Evolutionary conservation across 1,284 basidiomycete species (phyloP).

Genomic region (Leccinum subrobustum): DNA sequence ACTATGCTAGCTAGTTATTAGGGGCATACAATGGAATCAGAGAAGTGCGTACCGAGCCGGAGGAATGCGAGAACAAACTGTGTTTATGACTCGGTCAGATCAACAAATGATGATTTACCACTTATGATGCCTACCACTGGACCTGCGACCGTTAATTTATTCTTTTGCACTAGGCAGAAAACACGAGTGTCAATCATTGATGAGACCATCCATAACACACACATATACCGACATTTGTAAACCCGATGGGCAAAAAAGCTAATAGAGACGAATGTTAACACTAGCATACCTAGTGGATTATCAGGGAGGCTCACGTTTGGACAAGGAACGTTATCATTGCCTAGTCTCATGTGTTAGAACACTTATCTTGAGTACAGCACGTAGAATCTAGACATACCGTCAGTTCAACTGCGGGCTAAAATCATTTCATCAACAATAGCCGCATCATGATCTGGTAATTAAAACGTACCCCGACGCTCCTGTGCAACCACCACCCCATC

Average conservation of each 20-base stretch:
- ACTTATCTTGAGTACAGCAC: background rate
- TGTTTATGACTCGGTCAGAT: constrained; percentile 1
- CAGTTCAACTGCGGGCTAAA: constrained; percentile 18
- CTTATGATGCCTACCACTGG: constrained; percentile 15
- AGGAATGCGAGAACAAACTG: constrained; percentile 18
- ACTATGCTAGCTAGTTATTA: constrained; percentile 8
- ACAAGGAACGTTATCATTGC: constrained; percentile 27
- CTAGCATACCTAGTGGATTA: no score
- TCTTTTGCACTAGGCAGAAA: constrained; percentile 17
- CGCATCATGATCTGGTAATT: background rate
- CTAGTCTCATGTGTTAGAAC: constrained; percentile 11
- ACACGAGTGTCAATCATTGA: background rate
- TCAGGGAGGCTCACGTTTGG: constrained; percentile 13
- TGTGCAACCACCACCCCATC: background rate
- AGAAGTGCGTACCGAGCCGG: constrained; percentile 18
- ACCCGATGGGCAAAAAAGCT: constrained; percentile 29
- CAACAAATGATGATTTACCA: background rate
- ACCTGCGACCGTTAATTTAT: constrained; percentile 16
- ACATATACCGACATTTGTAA: constrained; percentile 22
- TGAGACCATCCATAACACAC: background rate
- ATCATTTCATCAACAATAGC: background rate
- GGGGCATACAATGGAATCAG: background rate
- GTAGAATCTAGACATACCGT: constrained; percentile 15
- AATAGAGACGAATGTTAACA: background rate
- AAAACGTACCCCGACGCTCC: constrained; percentile 27